Conservation (phyloP, 257 asterid species). For the Primulina tabacum region DNA sequence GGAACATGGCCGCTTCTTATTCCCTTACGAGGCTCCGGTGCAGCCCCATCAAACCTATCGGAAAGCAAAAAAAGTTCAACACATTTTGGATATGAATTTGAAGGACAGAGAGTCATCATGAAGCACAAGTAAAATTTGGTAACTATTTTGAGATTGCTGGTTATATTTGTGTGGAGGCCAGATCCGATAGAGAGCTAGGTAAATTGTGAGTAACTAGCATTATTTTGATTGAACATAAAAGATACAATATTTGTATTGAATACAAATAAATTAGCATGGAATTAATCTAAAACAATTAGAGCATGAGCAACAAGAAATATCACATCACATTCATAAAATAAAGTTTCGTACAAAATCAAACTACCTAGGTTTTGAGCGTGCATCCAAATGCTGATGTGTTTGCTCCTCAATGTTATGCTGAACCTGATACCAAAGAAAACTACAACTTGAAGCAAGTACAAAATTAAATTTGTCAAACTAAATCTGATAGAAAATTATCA, state of each 20-base stretch:
- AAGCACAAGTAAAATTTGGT: not conserved
- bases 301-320: slow-evolving; percentile 4
- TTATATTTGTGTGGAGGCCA: too few species aligned
- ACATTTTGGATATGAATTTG: not conserved
- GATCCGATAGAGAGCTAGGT: not conserved
- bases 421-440: slow-evolving; percentile 35
- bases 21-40: slow-evolving; percentile 20
- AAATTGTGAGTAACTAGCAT: not conserved
- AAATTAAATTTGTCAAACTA: slow-evolving; percentile 6
- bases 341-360: not conserved
- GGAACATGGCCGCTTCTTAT: slow-evolving; percentile 20
- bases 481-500: slow-evolving; percentile 1
- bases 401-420: slow-evolving; percentile 49
- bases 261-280: not conserved
- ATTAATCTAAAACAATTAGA: not conserved
- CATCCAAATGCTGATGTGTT: slow-evolving; percentile 56
- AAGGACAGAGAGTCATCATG: not conserved
- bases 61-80: not conserved
- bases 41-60: slow-evolving; percentile 13
- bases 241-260: not conserved
- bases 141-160: not conserved
- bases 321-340: slow-evolving; percentile 12
- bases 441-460: not conserved
- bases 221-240: not conserved
- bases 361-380: slow-evolving; percentile 65